Conservation (phyloP, 2,329 filamentous ascomycete genomes). For the Trichophyton simii region DNA sequence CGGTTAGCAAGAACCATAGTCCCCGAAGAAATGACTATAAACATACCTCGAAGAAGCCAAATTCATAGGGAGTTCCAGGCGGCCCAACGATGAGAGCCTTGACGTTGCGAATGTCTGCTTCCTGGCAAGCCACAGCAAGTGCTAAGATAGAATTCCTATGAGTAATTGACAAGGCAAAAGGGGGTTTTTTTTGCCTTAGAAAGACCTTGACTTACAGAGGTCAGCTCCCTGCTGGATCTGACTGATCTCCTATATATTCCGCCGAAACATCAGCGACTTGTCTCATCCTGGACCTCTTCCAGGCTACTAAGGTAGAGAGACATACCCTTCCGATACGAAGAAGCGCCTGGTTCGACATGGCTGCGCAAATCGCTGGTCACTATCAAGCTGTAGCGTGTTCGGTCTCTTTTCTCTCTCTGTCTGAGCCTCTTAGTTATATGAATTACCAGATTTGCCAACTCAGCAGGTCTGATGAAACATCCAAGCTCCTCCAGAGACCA, state of each 20-base stretch:
- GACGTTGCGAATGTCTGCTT: conserved; percentile 78
- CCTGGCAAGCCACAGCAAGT: conserved; percentile 73
- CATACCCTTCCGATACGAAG: conserved; percentile 73
- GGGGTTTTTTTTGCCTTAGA: too few relatives aligned
- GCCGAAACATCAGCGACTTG: conserved; percentile 11
- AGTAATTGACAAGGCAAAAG: not conserved
- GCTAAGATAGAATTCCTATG: conserved; percentile 39
- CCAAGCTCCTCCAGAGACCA: not conserved
- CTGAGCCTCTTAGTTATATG: too few relatives aligned
- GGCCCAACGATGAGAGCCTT: conserved; percentile 83
- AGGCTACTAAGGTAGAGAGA: conserved; percentile 10
- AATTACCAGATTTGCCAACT: not conserved
- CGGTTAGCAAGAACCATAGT: not conserved
- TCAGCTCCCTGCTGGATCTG: conserved; percentile 75
- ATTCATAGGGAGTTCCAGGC: conserved; percentile 90
- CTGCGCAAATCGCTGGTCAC: not conserved
- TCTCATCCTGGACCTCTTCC: not conserved
- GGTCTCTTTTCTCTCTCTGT: not conserved
- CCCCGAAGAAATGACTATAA: not conserved
- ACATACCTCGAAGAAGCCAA: conserved; percentile 85
- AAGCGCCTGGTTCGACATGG: conserved; percentile 73
- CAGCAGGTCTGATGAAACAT: not conserved
- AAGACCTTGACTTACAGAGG: conserved; percentile 51
- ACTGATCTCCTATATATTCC: conserved; percentile 55
- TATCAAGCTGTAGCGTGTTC: not conserved